Base-by-base conservation (phyloP, 768 basidiomycete species). In the Hortiboletus flavorubellus region DNA sequence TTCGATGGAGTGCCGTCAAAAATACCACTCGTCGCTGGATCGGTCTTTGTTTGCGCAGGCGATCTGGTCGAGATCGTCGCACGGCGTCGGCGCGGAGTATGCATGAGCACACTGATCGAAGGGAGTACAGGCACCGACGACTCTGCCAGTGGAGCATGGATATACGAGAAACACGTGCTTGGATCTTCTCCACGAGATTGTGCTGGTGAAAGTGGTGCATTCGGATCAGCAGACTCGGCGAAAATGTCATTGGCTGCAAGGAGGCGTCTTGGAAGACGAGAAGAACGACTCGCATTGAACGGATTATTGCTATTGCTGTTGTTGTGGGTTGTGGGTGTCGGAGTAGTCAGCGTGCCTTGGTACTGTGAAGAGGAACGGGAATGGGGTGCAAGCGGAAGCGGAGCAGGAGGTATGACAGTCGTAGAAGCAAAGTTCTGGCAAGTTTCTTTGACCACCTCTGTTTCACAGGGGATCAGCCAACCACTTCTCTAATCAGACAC, bases 371-470 rank as follows among this genome's bases (percentile, higher is more conserved):
- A 64, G 29, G 78, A 78, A 18, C 82, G 78, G 4, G 84, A 77
- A 18, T 81, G 66, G 5, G 86, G 84, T 0, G 79, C 75, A 15
- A 85, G 72, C 1, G 89, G 87, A 29, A 89, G 79, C 14, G 87
- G 78, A 10, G 86, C 84, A 42, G 85, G 78, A 30, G 77, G 70
- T 38, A 76, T 68, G 61, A 67, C 75, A 23, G 72, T 74, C 0
- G 74, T 75, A 9, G 81, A 79, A 29, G 82, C 86, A 63, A 93
- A 92, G 53, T 80, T 86, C 65, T 87, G 83, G 40, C 86, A 78
- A 14, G 90, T 84, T 62, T 91, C 91, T 64, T 91, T 86, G 8
- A 91, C 87, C 15, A 91, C 89, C 74, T 82, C 90, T 92, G 68
- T 47, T 58, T 48, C 16, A 9, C 23, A 44, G 55, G 2, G n/a